Evolutionary conservation across 2,329 filamentous ascomycete species (phyloP).

Genomic region (Onygenales sp.): DNA sequence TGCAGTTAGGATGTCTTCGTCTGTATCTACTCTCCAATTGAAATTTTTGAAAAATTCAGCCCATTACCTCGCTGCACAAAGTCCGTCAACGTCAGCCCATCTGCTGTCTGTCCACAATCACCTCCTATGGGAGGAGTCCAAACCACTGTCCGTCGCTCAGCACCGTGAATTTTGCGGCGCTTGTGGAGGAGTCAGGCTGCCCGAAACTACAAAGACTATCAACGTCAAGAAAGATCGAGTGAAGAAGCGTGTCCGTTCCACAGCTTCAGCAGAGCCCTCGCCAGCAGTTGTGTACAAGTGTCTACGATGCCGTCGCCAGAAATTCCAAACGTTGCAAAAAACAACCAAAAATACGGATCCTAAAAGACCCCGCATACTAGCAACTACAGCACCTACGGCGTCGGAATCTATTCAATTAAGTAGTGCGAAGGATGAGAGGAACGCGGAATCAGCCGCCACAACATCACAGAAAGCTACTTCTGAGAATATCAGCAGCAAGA

Average conservation of each 20-base stretch:
- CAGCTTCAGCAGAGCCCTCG: background rate
- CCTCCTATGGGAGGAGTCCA: slow-evolving; percentile 25
- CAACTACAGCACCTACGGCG: slow-evolving; percentile 7
- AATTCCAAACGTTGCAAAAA: slow-evolving; percentile 18
- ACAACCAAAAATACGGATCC: slow-evolving; percentile 8
- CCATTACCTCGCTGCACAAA: slow-evolving; percentile 19
- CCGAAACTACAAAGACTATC: slow-evolving; percentile 21
- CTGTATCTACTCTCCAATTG: slow-evolving; percentile 11
- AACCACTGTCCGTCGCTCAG: slow-evolving; percentile 22
- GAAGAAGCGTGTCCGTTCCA: background rate
- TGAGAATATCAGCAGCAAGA: slow-evolving; percentile 43
- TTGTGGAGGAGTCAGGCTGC: slow-evolving; percentile 30
- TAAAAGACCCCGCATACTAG: slow-evolving; percentile 7
- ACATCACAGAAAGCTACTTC: slow-evolving; percentile 12
- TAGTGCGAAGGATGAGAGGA: background rate
- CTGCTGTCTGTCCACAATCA: slow-evolving; percentile 29
- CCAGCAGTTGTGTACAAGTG: slow-evolving; percentile 25
- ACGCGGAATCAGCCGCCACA: slow-evolving; percentile 3
- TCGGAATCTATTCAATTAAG: background rate
- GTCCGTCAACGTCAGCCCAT: slow-evolving; percentile 33
- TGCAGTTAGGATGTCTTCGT: slow-evolving; percentile 1
- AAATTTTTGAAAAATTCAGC: slow-evolving; percentile 30
- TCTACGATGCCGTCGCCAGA: slow-evolving; percentile 26
- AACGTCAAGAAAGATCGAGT: slow-evolving; percentile 8
- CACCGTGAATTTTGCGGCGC: slow-evolving; percentile 27